Evolutionary conservation across 106 monocot genomes (phyloP).

Genomic region (Acorus calamus): DNA sequence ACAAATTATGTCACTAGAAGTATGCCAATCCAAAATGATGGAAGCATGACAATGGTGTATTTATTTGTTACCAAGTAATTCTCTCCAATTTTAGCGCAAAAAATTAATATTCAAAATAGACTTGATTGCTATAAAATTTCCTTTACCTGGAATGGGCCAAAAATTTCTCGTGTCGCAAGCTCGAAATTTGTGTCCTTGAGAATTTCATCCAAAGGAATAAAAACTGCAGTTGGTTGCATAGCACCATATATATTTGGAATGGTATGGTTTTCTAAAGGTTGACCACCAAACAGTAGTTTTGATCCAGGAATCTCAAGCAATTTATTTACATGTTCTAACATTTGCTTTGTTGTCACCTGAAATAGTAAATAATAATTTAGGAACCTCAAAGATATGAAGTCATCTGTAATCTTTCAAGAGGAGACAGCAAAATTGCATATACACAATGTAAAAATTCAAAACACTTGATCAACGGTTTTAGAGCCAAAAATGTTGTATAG

Average conservation of each 20-base stretch:
- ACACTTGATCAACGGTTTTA: no score
- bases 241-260: constrained; percentile 94
- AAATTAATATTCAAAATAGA: no score
- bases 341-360: constrained; percentile 88
- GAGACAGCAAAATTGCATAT: no score
- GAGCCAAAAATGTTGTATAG: no score
- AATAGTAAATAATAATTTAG: neutral
- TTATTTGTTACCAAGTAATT: no score
- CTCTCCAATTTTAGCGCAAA: no score
- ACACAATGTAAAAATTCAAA: no score
- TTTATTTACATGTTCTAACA: constrained; percentile 65
- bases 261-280: constrained; percentile 67
- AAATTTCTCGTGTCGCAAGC: constrained; percentile 85
- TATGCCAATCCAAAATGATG: no score
- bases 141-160: constrained; percentile 97
- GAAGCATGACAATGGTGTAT: no score
- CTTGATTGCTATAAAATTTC: neutral
- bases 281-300: constrained; percentile 80
- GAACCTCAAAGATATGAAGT: no score
- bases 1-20: no score
- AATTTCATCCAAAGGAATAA: constrained; percentile 72
- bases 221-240: constrained; percentile 83
- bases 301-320: constrained; percentile 89
- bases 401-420: no score
- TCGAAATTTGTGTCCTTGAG: constrained; percentile 65